Base-by-base conservation (phyloP, 495 filamentous ascomycete genomes). In the Aspergillus conjunctus region DNA sequence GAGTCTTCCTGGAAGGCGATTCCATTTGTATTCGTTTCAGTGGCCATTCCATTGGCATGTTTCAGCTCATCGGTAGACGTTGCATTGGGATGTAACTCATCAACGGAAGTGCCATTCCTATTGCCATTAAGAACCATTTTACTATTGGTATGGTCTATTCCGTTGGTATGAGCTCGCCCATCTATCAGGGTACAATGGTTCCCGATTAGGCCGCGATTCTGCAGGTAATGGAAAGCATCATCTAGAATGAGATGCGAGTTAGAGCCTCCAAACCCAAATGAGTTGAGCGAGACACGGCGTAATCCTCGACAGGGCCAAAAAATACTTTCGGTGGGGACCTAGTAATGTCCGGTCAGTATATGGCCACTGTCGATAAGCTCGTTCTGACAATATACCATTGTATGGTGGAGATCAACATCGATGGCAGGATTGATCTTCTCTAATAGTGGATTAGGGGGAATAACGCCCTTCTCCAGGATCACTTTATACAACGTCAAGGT, bases 401-500 rank as follows among this genome's bases (percentile, higher is more conserved):
- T 58, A n/a, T 65, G 54, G 31, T 46, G 58, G n/a, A 58, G 54
- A 14, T 70, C 56, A 7, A 61, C 51, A 18, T 62, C 56, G 51
- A 74, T 71, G 7, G 39, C 49, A 0, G 81, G 79, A 54, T 83
- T 85, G 1, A 82, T 66, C 0, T 64, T 71, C 11, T 81, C 56
- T 6, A 87, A 73, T 26, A 79, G 72, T 4, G 81, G 61, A 49
- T 83, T 88, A 0, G 84, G 83, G 59, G 59, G 55, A 37, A 66
- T 56, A 8, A 9, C 26, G 1, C 51, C 50, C 14, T 56, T 60
- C 22, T 60, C 57, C 11, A 64, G 43, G 15, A 56, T 52, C 26
- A 64, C n/a, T 43, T 69, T 0, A 79, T 75, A 7, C n/a, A 18
- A n/a, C 17, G 31, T 31, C 21, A 52, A n/a, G 15, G 33, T 14